A percentile compares a stretch with the other conserved stretches of the same genome.
phyloP scores from a whole-genome alignment of 495 filamentous ascomycete species.

The Cercophora scortea region DNA sequence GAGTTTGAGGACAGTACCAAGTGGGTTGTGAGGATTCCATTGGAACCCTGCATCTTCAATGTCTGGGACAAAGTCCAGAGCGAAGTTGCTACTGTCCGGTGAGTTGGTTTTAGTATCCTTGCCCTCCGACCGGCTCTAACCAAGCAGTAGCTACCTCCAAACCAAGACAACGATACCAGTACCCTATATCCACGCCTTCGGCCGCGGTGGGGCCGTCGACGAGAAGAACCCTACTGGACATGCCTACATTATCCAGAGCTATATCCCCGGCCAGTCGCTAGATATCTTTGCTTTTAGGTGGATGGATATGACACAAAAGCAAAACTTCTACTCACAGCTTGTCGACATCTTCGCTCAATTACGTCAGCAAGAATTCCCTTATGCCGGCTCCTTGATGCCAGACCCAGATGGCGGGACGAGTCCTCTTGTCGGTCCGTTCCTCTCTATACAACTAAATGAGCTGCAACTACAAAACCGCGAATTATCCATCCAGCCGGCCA shows the following conservation, averaged over 20 bases:
- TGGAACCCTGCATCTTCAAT: constrained; percentile 6
- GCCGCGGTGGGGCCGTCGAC: constrained; percentile 7
- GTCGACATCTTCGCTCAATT: constrained; percentile 7
- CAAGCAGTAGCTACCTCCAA: constrained; percentile 7
- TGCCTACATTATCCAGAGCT: constrained; percentile 6
- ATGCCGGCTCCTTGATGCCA: constrained; percentile 7
- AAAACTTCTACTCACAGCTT: constrained; percentile 6
- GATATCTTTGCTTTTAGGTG: constrained; percentile 5
- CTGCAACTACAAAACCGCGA: constrained; percentile 7
- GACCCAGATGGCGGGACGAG: constrained; percentile 6
- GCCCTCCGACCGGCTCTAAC: constrained; percentile 1
- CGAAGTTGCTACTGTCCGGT: constrained; percentile 7
- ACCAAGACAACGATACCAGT: constrained; percentile 5
- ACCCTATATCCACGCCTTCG: constrained; percentile 6
- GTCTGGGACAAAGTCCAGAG: constrained; percentile 10
- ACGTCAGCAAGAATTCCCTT: constrained; percentile 6
- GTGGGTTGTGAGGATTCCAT: constrained; percentile 8
- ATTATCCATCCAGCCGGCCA: constrained; percentile 6
- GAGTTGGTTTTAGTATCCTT: constrained; percentile 3
- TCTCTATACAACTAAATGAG: constrained; percentile 9
- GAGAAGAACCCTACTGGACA: constrained; percentile 6
- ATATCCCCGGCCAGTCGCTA: constrained; percentile 8
- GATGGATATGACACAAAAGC: neutral
- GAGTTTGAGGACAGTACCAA: constrained; percentile 8
- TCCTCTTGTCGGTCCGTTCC: constrained; percentile 8